Evolutionary conservation across 495 filamentous ascomycete genomes (phyloP), one percentile per base, ranked within the genome.

Genomic region (Aspergillus steynii): DNA sequence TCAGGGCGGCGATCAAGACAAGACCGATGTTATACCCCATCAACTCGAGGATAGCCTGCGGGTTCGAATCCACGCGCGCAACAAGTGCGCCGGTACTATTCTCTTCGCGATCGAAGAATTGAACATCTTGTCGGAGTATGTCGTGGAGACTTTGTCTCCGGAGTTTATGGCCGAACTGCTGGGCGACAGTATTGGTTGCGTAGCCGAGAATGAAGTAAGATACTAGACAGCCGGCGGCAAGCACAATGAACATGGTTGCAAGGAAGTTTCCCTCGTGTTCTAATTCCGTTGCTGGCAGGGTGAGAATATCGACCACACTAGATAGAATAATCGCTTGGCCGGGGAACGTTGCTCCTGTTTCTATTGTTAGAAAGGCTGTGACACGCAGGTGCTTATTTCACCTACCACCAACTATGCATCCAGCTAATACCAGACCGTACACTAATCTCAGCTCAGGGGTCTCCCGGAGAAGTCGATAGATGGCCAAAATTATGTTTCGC

Each of bases 11-110:
- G 20, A 62, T 53, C 14, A 70, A 31, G 12, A 69, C 37, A 5
- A 64, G n/a, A 1, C 55, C 29, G 10, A 69, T 10, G 45, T 62
- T 70, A 4, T 48, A 49, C 4, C 83, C 82, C 1, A 87, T 74
- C 5, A 87, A 62, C 58, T 87, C 82, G 56, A 86, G 79, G 3
- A 88, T 10, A 75, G 46, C 83, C 80, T n/a, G 74, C 78, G 1
- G 86, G 82, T 61, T 84, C 79, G 76, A 82, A 25, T 79, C 76
- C 1, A 86, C 73, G 7, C 74, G 70, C 8, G 76, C 73, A 28
- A 82, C 66, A 46, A 85, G 68, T 5, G 69, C 68, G 12, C 80
- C 71, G 0, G 80, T 74, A 0, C 76, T 77, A 32, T 77, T 74
- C 25, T 65, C 71, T 3, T 72, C 69, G 2, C 67, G 64, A 29